These are phyloP conservation scores for Suhomyces coccinellae DNA, from an alignment of 1,139 yeast species.

Conservation along the genomic window DNA sequence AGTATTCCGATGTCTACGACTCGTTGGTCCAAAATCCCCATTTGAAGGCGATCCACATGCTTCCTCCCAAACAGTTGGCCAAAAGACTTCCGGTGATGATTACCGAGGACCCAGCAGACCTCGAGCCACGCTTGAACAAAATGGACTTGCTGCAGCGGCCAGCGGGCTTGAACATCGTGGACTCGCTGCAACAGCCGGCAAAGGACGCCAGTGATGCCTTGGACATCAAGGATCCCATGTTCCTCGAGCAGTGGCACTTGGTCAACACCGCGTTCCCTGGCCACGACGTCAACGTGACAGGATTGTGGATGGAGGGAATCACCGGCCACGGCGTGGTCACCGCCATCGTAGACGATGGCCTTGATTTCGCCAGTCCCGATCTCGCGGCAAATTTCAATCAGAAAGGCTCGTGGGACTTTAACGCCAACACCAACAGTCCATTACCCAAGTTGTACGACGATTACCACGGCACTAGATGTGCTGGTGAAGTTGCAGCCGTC, in stretches of 20 bases:
- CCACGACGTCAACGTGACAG: slow-evolving; percentile 83
- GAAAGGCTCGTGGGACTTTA: slow-evolving; percentile 89
- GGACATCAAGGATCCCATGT: slow-evolving; percentile 75
- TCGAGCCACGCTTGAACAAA: slow-evolving; percentile 17
- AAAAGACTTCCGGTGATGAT: slow-evolving; percentile 48
- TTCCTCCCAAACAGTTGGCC: slow-evolving; percentile 47
- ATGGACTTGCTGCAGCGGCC: slow-evolving; percentile 51
- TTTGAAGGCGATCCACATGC: slow-evolving; percentile 49
- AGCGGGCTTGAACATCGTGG: slow-evolving; percentile 32
- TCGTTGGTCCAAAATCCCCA: slow-evolving; percentile 26
- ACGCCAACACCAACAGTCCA: slow-evolving; percentile 73
- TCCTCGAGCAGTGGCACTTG: slow-evolving; percentile 87
- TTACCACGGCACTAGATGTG: slow-evolving; percentile 96
- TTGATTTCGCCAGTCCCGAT: slow-evolving; percentile 79
- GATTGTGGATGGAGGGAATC: slow-evolving; percentile 78
- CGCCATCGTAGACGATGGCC: slow-evolving; percentile 93
- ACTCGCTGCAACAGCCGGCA: slow-evolving; percentile 48
- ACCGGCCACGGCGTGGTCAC: slow-evolving; percentile 83
- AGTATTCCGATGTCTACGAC: slow-evolving; percentile 30
- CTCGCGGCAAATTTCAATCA: slow-evolving; percentile 67
- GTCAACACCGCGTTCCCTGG: slow-evolving; percentile 72
- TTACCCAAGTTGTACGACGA: slow-evolving; percentile 81
- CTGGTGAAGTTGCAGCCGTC: slow-evolving; percentile 94
- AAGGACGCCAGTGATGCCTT: slow-evolving; percentile 53
- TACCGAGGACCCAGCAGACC: slow-evolving; percentile 13